A percentile compares a stretch with the other conserved stretches of the same genome.
Evolutionary conservation across 768 basidiomycete genomes (phyloP).

Genomic region (Lentinus brumalis): DNA sequence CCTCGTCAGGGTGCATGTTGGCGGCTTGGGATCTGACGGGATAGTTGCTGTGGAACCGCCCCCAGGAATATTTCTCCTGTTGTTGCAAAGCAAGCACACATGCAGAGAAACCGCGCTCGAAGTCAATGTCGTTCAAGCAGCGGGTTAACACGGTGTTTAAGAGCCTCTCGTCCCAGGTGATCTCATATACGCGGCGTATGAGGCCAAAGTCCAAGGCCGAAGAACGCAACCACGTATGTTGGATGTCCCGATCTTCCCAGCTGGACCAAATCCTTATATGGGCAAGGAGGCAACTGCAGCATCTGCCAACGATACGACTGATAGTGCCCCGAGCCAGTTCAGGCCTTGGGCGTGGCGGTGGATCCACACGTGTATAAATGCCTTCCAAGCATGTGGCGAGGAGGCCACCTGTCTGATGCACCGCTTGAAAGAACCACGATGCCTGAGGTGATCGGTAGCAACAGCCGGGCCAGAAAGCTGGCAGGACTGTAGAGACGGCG

Average conservation of each 20-base stretch:
- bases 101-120: background rate
- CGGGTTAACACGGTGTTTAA: background rate
- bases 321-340: background rate
- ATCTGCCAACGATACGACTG: background rate
- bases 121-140: background rate
- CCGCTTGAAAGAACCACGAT: background rate
- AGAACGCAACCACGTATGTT: background rate
- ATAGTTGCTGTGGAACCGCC: too few species aligned
- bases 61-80: too few species aligned
- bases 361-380: background rate
- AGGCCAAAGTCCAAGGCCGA: background rate
- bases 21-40: too few species aligned
- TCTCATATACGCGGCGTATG: background rate
- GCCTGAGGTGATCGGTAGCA: background rate
- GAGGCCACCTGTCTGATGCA: background rate
- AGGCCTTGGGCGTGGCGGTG: background rate
- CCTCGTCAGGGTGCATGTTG: too few species aligned
- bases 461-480: background rate
- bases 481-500: background rate
- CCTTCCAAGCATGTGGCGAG: background rate
- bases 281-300: background rate
- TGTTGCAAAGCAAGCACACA: too few species aligned
- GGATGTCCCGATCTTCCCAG: background rate
- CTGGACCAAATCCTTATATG: background rate
- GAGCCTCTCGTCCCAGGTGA: background rate